These are phyloP conservation scores for Helicostylum pulchrum DNA, from an alignment of 192 early-diverging fungal genomes.

Conservation along the genomic window DNA sequence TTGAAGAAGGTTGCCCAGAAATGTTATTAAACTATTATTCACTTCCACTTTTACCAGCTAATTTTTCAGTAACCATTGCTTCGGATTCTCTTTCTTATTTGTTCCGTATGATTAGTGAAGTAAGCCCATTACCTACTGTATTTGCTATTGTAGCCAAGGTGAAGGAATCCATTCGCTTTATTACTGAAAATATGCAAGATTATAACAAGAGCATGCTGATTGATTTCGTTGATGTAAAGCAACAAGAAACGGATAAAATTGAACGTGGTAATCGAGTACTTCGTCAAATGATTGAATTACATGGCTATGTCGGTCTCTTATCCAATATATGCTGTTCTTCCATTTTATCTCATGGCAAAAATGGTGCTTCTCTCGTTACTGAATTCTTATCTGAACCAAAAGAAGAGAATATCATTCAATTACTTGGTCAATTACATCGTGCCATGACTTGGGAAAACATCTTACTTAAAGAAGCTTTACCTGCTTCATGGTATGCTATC, in stretches of 20 bases:
- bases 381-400: slow-evolving; percentile 56
- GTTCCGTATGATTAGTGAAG: slow-evolving; percentile 67
- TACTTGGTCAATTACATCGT: slow-evolving; percentile 62
- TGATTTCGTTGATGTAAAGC: slow-evolving; percentile 48
- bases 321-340: slow-evolving; percentile 71
- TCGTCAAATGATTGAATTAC: slow-evolving; percentile 55
- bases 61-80: slow-evolving; percentile 61
- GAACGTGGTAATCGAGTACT: slow-evolving; percentile 49
- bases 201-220: slow-evolving; percentile 39
- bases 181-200: slow-evolving; percentile 45
- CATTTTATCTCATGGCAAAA: slow-evolving; percentile 60
- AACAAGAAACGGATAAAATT: slow-evolving; percentile 36
- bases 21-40: slow-evolving; percentile 61
- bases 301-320: slow-evolving; percentile 59
- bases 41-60: slow-evolving; percentile 68
- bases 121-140: slow-evolving; percentile 54
- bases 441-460: slow-evolving; percentile 63
- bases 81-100: slow-evolving; percentile 70
- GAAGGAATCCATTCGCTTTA: slow-evolving; percentile 39
- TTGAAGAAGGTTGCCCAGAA: slow-evolving; percentile 60
- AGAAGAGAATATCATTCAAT: slow-evolving; percentile 42
- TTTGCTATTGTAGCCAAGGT: slow-evolving; percentile 52
- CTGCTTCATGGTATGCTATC: slow-evolving; percentile 65
- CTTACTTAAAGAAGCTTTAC: slow-evolving; percentile 54
- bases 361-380: slow-evolving; percentile 54